Evolutionary conservation across 2,329 filamentous ascomycete genomes (phyloP).

Genomic region (Alternaria atra): DNA sequence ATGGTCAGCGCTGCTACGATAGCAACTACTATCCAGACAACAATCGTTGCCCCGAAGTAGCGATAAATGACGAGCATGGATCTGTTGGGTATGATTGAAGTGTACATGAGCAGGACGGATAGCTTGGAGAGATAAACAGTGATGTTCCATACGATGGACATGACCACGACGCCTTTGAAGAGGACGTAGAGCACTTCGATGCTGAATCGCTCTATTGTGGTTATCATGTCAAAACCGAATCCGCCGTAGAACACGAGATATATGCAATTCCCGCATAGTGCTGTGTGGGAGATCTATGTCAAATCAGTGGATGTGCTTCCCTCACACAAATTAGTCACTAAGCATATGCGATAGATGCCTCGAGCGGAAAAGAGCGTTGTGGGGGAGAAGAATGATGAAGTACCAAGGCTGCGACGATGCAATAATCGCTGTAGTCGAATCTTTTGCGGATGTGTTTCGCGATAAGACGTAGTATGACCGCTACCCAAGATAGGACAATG

Average conservation of each 20-base stretch:
- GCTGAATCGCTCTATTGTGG: not conserved
- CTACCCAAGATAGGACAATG: not conserved
- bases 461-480: not conserved
- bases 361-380: not conserved
- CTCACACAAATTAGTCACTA: not conserved
- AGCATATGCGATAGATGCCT: not conserved
- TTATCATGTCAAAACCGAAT: not conserved
- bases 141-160: not conserved
- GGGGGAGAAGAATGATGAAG: not conserved
- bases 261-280: not conserved
- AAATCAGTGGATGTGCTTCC: not conserved
- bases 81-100: not conserved
- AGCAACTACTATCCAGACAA: not conserved
- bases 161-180: not conserved
- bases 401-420: not conserved
- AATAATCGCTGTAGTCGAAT: not conserved
- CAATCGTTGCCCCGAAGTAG: not conserved
- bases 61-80: not conserved
- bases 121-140: not conserved
- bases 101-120: constrained; percentile 2
- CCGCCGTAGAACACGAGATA: not conserved
- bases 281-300: not conserved
- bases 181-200: not conserved
- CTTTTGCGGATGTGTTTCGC: not conserved
- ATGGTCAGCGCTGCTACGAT: not conserved